phyloP scores from a whole-genome alignment of 169 alveolate species.

The Cyclospora cayetanensis region DNA sequence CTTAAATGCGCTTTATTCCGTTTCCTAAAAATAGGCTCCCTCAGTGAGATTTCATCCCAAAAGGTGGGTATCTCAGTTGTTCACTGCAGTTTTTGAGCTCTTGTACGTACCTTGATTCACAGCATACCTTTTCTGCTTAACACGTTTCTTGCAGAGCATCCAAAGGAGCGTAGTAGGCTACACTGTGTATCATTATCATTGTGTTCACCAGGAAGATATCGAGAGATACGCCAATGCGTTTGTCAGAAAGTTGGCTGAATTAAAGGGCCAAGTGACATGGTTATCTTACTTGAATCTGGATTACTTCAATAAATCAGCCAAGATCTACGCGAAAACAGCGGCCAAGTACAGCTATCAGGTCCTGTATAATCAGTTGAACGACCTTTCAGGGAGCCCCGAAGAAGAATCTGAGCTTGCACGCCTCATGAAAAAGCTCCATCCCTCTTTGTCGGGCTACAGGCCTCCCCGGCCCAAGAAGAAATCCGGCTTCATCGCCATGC shows the following conservation, averaged over 20 bases:
- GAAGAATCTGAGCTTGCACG: slow-evolving; percentile 24
- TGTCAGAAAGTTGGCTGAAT: slow-evolving; percentile 13
- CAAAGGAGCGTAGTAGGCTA: not conserved
- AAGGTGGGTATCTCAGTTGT: not conserved
- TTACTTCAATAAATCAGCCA: slow-evolving; percentile 6
- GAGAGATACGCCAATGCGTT: slow-evolving; percentile 20
- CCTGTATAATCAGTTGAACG: slow-evolving; percentile 46
- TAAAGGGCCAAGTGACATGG: slow-evolving; percentile 29
- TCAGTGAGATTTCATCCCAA: not conserved
- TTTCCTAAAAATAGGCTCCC: slow-evolving; percentile 49
- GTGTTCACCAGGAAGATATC: not conserved
- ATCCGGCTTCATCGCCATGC: not conserved
- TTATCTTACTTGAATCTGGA: slow-evolving; percentile 1
- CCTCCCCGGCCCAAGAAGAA: slow-evolving; percentile 52
- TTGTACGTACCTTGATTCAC: too few species aligned
- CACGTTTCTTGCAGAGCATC: too few species aligned
- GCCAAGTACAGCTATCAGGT: slow-evolving; percentile 56
- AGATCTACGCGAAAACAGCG: slow-evolving; percentile 20
- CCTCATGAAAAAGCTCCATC: slow-evolving; percentile 38
- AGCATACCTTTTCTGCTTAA: not conserved
- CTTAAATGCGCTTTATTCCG: slow-evolving; percentile 64
- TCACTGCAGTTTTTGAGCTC: not conserved
- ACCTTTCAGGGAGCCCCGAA: not conserved
- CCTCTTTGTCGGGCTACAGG: slow-evolving; percentile 36
- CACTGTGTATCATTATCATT: too few species aligned